phyloP scores from a whole-genome alignment of 2,329 filamentous ascomycete species.

The Calonectria pauciramosa region DNA sequence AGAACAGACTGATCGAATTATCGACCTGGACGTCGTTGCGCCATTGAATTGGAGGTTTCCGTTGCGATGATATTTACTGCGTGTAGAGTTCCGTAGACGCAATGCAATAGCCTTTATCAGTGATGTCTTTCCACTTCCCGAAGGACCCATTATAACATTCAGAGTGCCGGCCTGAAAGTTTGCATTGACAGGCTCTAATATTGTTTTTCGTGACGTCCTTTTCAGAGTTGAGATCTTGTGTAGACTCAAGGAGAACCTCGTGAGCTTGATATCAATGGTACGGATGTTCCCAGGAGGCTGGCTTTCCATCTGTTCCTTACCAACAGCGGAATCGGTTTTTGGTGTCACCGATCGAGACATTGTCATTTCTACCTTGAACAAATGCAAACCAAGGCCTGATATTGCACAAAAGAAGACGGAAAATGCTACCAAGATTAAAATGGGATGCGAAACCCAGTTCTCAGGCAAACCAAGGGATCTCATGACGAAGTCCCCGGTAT shows the following conservation, averaged over 20 bases:
- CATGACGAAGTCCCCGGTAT: slow-evolving; percentile 77
- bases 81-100: not conserved
- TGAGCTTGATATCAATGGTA: slow-evolving; percentile 63
- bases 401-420: not conserved
- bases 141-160: not conserved
- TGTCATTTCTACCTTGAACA: not conserved
- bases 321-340: not conserved
- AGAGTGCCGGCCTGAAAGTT: not conserved
- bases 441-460: slow-evolving; percentile 65
- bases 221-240: slow-evolving; percentile 68
- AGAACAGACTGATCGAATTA: slow-evolving; percentile 64
- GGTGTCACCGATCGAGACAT: not conserved
- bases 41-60: not conserved
- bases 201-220: slow-evolving; percentile 57
- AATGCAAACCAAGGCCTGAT: not conserved
- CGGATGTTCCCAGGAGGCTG: not conserved
- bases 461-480: slow-evolving; percentile 74
- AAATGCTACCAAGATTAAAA: not conserved
- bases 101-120: not conserved
- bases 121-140: not conserved
- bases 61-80: not conserved
- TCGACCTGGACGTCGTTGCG: slow-evolving; percentile 31
- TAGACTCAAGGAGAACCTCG: slow-evolving; percentile 73
- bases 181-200: not conserved
- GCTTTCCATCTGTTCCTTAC: not conserved